Percentiles rank a stretch among this genome's conserved stretches.
Evolutionary conservation across 495 filamentous ascomycete species (phyloP).

Genomic region (Penicillium cataractarum): DNA sequence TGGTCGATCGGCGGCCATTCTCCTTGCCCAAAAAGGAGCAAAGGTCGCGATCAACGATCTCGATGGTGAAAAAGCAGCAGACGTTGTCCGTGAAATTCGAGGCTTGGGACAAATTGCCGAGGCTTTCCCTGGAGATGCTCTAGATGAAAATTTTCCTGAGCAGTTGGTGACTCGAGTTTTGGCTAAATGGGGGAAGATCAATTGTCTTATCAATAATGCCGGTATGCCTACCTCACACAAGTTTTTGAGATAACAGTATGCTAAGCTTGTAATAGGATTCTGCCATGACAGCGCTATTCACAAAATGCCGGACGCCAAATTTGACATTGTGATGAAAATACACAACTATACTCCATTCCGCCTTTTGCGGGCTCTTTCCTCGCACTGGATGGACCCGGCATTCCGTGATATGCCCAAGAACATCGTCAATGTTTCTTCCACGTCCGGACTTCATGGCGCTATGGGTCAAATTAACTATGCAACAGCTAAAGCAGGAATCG

Average conservation of each 20-base stretch:
- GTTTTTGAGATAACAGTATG: not conserved
- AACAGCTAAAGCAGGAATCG: slow-evolving; percentile 70
- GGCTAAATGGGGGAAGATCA: slow-evolving; percentile 74
- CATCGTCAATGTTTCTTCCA: slow-evolving; percentile 72
- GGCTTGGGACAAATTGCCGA: slow-evolving; percentile 64
- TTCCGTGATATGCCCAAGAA: slow-evolving; percentile 68
- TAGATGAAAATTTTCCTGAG: slow-evolving; percentile 15
- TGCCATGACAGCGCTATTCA: slow-evolving; percentile 71
- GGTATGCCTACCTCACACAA: slow-evolving; percentile 59
- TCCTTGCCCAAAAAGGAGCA: slow-evolving; percentile 75
- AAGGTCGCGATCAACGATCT: slow-evolving; percentile 73
- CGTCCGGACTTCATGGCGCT: slow-evolving; percentile 71
- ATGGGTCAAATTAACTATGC: slow-evolving; percentile 75
- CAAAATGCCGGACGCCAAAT: slow-evolving; percentile 80
- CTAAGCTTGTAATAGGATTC: slow-evolving; percentile 10
- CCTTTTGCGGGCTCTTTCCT: slow-evolving; percentile 66
- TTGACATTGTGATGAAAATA: slow-evolving; percentile 70
- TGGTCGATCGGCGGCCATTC: slow-evolving; percentile 43
- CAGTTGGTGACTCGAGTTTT: slow-evolving; percentile 63
- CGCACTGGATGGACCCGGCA: slow-evolving; percentile 60
- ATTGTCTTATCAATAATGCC: slow-evolving; percentile 77
- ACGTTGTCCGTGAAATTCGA: slow-evolving; percentile 58
- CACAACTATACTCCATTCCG: slow-evolving; percentile 76
- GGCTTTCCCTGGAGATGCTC: slow-evolving; percentile 50
- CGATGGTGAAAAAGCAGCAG: slow-evolving; percentile 57